Evolutionary conservation across 352 stramenopile genomes (phyloP).

Genomic region (Phytophthora parvispora): DNA sequence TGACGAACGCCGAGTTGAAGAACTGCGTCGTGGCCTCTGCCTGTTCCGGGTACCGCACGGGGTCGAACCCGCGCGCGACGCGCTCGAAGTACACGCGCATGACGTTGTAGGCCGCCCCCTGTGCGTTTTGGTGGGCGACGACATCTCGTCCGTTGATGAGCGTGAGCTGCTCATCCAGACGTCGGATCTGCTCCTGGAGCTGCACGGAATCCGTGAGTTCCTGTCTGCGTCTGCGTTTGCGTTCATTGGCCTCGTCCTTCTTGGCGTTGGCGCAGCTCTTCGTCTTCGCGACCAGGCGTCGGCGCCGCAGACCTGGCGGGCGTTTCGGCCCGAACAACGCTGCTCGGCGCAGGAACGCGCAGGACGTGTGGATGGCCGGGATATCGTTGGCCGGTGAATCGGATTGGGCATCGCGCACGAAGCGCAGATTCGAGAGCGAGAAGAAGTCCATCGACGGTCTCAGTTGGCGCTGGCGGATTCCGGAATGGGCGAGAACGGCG

Average conservation of each 20-base stretch:
- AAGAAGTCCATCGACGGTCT: neutral
- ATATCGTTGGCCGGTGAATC: neutral
- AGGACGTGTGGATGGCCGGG: neutral
- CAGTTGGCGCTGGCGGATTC: neutral
- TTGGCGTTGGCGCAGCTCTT: constrained; percentile 11
- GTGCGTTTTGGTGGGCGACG: constrained; percentile 27
- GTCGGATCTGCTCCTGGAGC: constrained; percentile 9
- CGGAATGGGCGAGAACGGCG: neutral
- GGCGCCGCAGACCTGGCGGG: neutral
- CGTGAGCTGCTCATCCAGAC: constrained; percentile 1
- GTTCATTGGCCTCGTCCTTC: neutral
- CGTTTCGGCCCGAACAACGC: neutral
- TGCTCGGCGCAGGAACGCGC: neutral
- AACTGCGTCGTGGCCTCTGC: constrained; percentile 25
- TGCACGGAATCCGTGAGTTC: neutral
- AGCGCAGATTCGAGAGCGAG: neutral
- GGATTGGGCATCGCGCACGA: neutral
- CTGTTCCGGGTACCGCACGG: constrained; percentile 3
- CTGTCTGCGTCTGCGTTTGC: constrained; percentile 1
- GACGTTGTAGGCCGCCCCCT: constrained; percentile 33
- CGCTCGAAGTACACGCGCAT: constrained; percentile 44
- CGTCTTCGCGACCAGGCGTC: neutral
- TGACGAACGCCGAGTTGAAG: constrained; percentile 29
- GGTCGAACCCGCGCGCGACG: constrained; percentile 36
- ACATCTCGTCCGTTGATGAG: constrained; percentile 1